These are phyloP conservation scores for Rhododendron ferrugineum DNA, from an alignment of 148 eudicot genomes.

Conservation along the genomic window DNA sequence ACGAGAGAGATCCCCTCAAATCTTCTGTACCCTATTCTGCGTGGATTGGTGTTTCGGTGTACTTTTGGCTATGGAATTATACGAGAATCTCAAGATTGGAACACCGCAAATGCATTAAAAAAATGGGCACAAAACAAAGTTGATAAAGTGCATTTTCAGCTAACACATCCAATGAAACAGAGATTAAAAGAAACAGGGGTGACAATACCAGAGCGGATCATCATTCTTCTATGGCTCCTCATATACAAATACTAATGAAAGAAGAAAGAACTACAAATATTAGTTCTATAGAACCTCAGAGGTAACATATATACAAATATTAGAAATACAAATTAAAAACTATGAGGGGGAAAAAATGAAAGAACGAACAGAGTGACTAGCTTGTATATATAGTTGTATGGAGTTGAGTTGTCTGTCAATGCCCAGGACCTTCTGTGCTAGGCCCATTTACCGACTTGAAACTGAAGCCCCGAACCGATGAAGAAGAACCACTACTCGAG, in stretches of 20 bases:
- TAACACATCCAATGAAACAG: background rate
- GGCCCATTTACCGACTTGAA: background rate
- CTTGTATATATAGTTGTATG: background rate
- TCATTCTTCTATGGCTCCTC: background rate
- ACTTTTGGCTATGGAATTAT: background rate
- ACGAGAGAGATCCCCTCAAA: background rate
- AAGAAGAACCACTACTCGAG: background rate
- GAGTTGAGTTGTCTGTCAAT: background rate
- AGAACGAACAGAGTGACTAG: background rate
- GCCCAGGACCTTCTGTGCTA: background rate
- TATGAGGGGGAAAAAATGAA: background rate
- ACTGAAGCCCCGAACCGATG: background rate
- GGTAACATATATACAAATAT: background rate
- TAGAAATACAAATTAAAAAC: background rate
- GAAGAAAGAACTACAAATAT: too few species aligned
- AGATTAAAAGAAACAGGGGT: background rate
- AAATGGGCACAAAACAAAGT: background rate
- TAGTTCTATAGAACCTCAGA: background rate
- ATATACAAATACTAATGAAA: too few species aligned
- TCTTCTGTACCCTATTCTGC: background rate
- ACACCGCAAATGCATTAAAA: background rate
- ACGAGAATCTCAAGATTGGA: background rate
- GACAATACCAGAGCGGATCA: background rate
- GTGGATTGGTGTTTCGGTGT: background rate
- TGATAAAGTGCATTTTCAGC: background rate